A percentile compares a stretch with the other conserved stretches of the same genome.
These are phyloP conservation scores for Trichosporon ovoides DNA, from an alignment of 1,284 basidiomycete genomes.

Conservation along the genomic window DNA sequence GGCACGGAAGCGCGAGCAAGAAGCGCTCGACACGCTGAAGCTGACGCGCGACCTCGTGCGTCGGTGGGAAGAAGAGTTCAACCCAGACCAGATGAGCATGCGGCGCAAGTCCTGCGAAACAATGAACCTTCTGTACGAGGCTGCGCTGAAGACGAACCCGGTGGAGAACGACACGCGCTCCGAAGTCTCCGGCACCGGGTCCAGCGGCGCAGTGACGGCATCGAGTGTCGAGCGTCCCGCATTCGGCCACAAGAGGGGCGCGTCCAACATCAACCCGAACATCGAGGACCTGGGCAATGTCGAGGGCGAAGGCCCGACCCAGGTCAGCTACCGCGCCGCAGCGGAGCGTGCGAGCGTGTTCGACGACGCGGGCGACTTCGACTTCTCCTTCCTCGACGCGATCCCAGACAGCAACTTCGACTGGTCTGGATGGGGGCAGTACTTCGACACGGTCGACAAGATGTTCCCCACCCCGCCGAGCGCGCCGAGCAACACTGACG, in stretches of 20 bases:
- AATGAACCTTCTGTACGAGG: conserved; percentile 83
- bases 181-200: conserved; percentile 36
- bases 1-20: conserved; percentile 71
- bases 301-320: conserved; percentile 11
- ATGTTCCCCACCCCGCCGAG: conserved; percentile 10
- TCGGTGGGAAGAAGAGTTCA: conserved; percentile 65
- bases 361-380: conserved; percentile 43
- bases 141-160: conserved; percentile 64
- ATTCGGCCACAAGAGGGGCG: not conserved
- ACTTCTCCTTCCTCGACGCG: conserved; percentile 67
- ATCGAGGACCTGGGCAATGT: conserved; percentile 3
- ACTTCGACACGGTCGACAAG: conserved; percentile 21
- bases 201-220: conserved; percentile 32
- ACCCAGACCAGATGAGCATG: conserved; percentile 81
- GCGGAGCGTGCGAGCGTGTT: conserved; percentile 7
- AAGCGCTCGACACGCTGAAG: conserved; percentile 66
- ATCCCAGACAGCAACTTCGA: conserved; percentile 81
- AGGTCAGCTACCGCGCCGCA: conserved; percentile 12
- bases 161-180: conserved; percentile 34
- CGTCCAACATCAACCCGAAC: conserved; percentile 6
- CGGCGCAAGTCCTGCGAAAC: conserved; percentile 74
- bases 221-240: not conserved
- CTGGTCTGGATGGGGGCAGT: conserved; percentile 54
- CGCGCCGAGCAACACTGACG: not conserved
- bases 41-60: conserved; percentile 75